Percentiles rank a stretch among this genome's conserved stretches.
phyloP scores from a whole-genome alignment of 768 basidiomycete genomes.

The Clavaria fumosa region DNA sequence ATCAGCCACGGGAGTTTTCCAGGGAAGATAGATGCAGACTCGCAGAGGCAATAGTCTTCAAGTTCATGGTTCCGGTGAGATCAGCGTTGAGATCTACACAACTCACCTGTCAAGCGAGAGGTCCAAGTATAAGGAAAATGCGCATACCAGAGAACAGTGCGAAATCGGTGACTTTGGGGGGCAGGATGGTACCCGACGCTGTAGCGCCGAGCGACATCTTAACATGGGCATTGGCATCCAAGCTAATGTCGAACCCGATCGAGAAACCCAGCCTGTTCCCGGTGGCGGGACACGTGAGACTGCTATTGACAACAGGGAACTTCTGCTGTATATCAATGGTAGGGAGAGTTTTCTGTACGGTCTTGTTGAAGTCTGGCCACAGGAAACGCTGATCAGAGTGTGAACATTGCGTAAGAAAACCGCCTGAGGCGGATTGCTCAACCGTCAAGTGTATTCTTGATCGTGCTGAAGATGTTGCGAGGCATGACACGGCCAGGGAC shows the following conservation, averaged over 20 bases:
- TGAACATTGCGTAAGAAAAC: too few relatives aligned
- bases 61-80: constrained; percentile 17
- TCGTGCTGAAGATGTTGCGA: too few relatives aligned
- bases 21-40: background rate
- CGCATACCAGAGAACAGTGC: constrained; percentile 15
- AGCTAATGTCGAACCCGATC: constrained; percentile 10
- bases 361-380: constrained; percentile 13
- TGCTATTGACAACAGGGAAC: constrained; percentile 12
- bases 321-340: constrained; percentile 13
- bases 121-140: background rate
- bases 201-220: constrained; percentile 16
- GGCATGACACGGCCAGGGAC: constrained; percentile 8
- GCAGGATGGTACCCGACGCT: constrained; percentile 16
- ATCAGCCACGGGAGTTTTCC: too few relatives aligned
- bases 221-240: constrained; percentile 16
- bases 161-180: constrained; percentile 19
- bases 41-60: constrained; percentile 16
- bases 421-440: too few relatives aligned
- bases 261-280: constrained; percentile 8
- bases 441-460: too few relatives aligned
- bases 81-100: constrained; percentile 15
- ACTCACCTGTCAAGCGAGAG: constrained; percentile 1
- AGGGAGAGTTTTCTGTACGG: constrained; percentile 11
- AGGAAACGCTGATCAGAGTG: too few relatives aligned
- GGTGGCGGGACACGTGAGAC: constrained; percentile 8